A percentile compares a stretch with the other conserved stretches of the same genome.
Evolutionary conservation across 2,329 filamentous ascomycete species (phyloP).

Genomic region (Talaromyces sp.): DNA sequence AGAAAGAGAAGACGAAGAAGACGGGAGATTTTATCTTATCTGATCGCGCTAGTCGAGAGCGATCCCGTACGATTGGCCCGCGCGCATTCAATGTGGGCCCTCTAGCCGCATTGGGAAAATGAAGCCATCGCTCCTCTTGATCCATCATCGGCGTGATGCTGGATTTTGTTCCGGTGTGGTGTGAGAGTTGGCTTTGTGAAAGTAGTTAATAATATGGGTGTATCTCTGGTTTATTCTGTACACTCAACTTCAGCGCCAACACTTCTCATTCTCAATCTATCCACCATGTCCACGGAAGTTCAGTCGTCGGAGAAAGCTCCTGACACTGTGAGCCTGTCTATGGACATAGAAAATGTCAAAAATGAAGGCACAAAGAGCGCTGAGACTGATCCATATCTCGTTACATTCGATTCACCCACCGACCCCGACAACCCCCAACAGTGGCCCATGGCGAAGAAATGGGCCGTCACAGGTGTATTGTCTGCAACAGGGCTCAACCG

Average conservation of each 20-base stretch:
- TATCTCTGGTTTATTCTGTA: not conserved
- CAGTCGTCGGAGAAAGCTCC: not conserved
- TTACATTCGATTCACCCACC: slow-evolving; percentile 41
- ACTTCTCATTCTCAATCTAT: not conserved
- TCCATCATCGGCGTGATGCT: not conserved
- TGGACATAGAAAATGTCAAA: not conserved
- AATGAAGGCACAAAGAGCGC: not conserved
- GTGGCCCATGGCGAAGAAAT: slow-evolving; percentile 49
- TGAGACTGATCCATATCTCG: slow-evolving; percentile 12
- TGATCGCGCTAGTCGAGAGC: not conserved
- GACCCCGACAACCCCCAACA: slow-evolving; percentile 31
- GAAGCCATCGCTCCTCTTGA: not conserved
- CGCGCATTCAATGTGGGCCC: not conserved
- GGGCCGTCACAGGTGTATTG: slow-evolving; percentile 46
- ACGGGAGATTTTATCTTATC: slow-evolving; percentile 7
- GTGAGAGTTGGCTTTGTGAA: not conserved
- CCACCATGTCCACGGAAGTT: not conserved
- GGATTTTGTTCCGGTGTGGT: not conserved
- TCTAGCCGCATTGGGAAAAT: slow-evolving; percentile 1
- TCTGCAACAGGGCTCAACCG: slow-evolving; percentile 50
- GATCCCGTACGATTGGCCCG: not conserved
- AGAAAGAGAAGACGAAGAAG: not conserved
- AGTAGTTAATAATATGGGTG: not conserved
- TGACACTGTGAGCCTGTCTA: not conserved
- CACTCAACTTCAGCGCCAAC: not conserved